A percentile compares a stretch with the other conserved stretches of the same genome.
Conservation (phyloP, 805 yeast genomes). For the Starmerella powellii region DNA sequence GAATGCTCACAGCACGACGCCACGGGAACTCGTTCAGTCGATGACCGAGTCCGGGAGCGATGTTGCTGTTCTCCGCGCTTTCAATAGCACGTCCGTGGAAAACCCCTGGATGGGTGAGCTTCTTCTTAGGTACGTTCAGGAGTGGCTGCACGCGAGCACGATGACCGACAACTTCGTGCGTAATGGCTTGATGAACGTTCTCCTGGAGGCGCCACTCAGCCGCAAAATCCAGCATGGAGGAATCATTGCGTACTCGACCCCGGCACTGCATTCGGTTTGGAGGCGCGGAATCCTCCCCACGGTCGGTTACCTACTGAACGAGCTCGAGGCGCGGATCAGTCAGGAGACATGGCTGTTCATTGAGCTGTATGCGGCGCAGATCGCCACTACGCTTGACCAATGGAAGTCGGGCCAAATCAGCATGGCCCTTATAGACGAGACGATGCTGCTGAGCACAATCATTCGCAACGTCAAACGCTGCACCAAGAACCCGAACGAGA, state of each 20-base stretch:
- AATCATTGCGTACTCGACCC: conserved; percentile 39
- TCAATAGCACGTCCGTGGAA: conserved; percentile 36
- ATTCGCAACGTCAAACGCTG: conserved; percentile 38
- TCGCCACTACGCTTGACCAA: conserved; percentile 46
- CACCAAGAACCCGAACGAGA: conserved; percentile 20
- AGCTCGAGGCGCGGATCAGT: conserved; percentile 49
- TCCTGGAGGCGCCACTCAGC: conserved; percentile 67
- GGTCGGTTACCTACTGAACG: conserved; percentile 44
- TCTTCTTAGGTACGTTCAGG: conserved; percentile 54
- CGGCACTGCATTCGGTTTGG: conserved; percentile 69
- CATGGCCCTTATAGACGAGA: conserved; percentile 44
- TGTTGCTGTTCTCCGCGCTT: conserved; percentile 49
- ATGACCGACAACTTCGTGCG: conserved; percentile 57
- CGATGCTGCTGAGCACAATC: conserved; percentile 49
- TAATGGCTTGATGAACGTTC: conserved; percentile 51
- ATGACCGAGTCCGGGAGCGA: conserved; percentile 50
- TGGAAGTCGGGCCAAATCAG: conserved; percentile 54
- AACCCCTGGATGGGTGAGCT: conserved; percentile 65
- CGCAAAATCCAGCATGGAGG: conserved; percentile 53
- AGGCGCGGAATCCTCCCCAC: conserved; percentile 68
- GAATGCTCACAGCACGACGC: not conserved
- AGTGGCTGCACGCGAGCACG: conserved; percentile 43
- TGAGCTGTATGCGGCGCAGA: conserved; percentile 52
- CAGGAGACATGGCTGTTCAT: conserved; percentile 57
- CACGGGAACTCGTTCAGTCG: conserved; percentile 13